Conservation (phyloP, 495 filamentous ascomycete species). For the Endocarpon pusillum region DNA sequence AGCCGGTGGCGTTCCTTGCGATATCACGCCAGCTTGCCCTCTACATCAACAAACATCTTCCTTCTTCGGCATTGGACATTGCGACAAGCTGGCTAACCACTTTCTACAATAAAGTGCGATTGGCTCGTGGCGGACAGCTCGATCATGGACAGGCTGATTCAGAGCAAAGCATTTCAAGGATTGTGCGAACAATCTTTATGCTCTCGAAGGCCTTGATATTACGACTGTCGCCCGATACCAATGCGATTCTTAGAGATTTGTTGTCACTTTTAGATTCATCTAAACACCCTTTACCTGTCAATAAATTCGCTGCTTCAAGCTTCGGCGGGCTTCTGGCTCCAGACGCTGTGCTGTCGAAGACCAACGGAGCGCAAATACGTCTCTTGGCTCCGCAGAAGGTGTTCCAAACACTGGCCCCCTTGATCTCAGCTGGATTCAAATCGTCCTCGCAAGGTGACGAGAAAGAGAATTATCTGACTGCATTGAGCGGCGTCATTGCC, state of each 20-base stretch:
- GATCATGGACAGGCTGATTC: background rate
- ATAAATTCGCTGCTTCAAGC: conserved; percentile 30
- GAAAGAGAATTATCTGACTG: conserved; percentile 48
- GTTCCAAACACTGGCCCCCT: conserved; percentile 43
- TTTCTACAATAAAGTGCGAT: conserved; percentile 6
- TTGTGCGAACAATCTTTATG: conserved; percentile 30
- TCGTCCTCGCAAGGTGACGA: conserved; percentile 19
- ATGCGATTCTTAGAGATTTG: conserved; percentile 31
- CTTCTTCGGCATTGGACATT: conserved; percentile 24
- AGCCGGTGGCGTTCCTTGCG: too few species aligned
- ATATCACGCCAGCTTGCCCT: conserved; percentile 44
- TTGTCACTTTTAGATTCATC: conserved; percentile 36
- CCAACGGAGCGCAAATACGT: conserved; percentile 46
- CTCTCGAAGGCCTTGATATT: conserved; percentile 36
- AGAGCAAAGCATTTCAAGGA: conserved; percentile 4
- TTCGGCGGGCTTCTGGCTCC: conserved; percentile 44
- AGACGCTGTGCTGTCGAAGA: conserved; percentile 45
- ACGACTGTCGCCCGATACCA: conserved; percentile 28
- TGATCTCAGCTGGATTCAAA: conserved; percentile 38
- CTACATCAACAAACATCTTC: conserved; percentile 48
- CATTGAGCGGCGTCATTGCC: conserved; percentile 45
- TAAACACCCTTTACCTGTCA: conserved; percentile 21
- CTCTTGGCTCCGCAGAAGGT: conserved; percentile 47
- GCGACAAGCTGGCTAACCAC: conserved; percentile 7
- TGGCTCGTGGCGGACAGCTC: too few species aligned